phyloP scores from a whole-genome alignment of 129 eudicot genomes.

The Smallanthus sonchifolius region DNA sequence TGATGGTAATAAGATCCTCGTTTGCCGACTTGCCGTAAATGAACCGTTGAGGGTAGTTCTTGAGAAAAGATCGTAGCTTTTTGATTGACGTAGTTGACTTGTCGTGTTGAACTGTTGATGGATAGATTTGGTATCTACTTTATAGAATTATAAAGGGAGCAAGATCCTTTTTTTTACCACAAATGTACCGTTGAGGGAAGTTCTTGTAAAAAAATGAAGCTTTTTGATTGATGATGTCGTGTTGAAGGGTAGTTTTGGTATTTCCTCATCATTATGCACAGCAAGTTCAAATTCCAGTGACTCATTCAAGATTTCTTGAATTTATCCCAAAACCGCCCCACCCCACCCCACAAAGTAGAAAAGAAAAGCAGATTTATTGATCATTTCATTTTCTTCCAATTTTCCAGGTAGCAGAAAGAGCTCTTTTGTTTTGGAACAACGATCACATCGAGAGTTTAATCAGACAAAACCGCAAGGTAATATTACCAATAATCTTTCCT shows the following conservation, averaged over 20 bases:
- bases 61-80: too few species aligned
- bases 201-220: background rate
- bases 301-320: slow-evolving; percentile 1
- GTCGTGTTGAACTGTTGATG: too few species aligned
- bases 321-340: background rate
- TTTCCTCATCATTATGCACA: background rate
- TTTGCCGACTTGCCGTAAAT: too few species aligned
- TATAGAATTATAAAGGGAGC: background rate
- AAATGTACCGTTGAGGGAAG: background rate
- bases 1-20: too few species aligned
- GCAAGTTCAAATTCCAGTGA: background rate
- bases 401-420: slow-evolving; percentile 79
- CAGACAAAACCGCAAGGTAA: slow-evolving; percentile 73
- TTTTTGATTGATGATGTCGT: slow-evolving; percentile 7
- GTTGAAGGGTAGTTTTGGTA: slow-evolving; percentile 9
- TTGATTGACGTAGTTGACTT: too few species aligned
- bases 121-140: too few species aligned
- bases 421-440: slow-evolving; percentile 84
- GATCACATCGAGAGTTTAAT: slow-evolving; percentile 83
- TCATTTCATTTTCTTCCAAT: background rate
- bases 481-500: slow-evolving; percentile 86
- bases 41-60: too few species aligned
- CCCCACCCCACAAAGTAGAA: background rate
- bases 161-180: background rate
- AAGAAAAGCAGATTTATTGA: background rate